A percentile compares a stretch with the other conserved stretches of the same genome.
Conservation (phyloP, 345 rosid genomes). For the Rhizophora apiculata region DNA sequence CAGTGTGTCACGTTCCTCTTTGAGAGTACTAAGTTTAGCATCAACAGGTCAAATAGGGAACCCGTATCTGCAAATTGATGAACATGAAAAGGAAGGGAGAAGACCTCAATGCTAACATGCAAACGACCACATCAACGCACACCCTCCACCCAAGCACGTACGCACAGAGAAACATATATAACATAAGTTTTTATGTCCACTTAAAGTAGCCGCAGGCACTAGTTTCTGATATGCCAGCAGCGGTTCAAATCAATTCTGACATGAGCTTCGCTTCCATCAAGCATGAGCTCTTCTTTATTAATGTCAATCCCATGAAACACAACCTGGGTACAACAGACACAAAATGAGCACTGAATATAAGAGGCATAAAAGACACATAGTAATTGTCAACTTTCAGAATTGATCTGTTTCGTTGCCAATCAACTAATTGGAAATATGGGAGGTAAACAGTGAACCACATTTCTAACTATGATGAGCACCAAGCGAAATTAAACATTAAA, state of each 20-base stretch:
- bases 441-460: no score
- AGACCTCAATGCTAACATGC: neutral
- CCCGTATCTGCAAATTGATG: constrained; percentile 49
- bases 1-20: constrained; percentile 66
- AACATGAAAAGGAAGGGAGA: neutral
- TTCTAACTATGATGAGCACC: no score
- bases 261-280: constrained; percentile 96
- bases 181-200: constrained; percentile 44
- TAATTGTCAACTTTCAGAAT: no score
- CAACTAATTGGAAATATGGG: no score
- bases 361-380: no score
- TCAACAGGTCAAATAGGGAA: constrained; percentile 84
- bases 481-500: no score
- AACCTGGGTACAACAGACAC: constrained; percentile 35
- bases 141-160: neutral
- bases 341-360: no score
- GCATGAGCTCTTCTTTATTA: constrained; percentile 67
- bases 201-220: constrained; percentile 64
- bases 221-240: constrained; percentile 71
- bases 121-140: no score
- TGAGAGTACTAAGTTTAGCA: constrained; percentile 62
- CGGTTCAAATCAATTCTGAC: constrained; percentile 74
- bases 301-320: constrained; percentile 81
- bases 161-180: neutral
- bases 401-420: no score